Evolutionary conservation across 2,329 filamentous ascomycete genomes (phyloP).

Genomic region (Herpotrichia juniperi): DNA sequence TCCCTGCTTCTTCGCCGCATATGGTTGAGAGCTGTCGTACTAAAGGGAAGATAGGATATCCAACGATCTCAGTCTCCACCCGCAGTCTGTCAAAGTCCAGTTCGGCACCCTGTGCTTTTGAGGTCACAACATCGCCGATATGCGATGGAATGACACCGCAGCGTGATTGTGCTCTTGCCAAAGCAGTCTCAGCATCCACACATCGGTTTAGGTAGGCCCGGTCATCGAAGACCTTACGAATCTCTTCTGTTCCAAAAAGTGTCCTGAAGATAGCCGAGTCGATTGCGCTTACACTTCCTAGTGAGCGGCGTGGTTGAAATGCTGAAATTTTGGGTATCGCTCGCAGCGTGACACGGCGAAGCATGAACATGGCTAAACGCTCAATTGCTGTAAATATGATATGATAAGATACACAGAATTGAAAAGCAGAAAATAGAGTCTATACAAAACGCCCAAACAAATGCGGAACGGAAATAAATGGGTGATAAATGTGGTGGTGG

Average conservation of each 20-base stretch:
- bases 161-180: conserved; percentile 58
- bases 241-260: conserved; percentile 59
- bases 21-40: conserved; percentile 55
- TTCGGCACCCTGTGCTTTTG: conserved; percentile 34
- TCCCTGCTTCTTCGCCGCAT: conserved; percentile 42
- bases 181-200: conserved; percentile 59
- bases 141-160: conserved; percentile 56
- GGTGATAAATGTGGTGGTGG: conserved; percentile 23
- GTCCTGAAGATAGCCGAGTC: conserved; percentile 60
- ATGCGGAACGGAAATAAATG: conserved; percentile 23
- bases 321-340: conserved; percentile 21
- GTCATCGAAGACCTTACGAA: conserved; percentile 58
- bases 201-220: conserved; percentile 56
- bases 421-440: conserved; percentile 9
- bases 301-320: conserved; percentile 23
- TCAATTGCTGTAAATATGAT: conserved; percentile 12
- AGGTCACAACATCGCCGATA: conserved; percentile 39
- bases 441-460: conserved; percentile 14
- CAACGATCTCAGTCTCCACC: conserved; percentile 58
- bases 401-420: conserved; percentile 7
- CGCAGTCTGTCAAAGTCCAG: conserved; percentile 54
- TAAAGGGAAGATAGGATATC: conserved; percentile 60
- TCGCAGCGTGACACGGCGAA: conserved; percentile 23
- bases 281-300: conserved; percentile 47
- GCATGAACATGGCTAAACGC: conserved; percentile 32